Conservation (phyloP, 306 rosid genomes). For the Acacia melanoxylon region DNA sequence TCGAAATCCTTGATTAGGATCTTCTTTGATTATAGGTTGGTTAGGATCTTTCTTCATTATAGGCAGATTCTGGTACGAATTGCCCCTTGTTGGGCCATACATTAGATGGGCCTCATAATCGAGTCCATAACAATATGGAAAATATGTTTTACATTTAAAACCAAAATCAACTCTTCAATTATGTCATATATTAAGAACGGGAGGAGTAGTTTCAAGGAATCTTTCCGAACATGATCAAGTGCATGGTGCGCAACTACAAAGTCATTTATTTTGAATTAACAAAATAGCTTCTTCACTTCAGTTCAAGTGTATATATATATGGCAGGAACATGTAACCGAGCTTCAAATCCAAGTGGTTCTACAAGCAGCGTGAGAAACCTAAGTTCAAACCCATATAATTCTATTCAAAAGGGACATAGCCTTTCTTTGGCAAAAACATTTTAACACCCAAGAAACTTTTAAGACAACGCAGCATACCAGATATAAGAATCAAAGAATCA, state of each 20-base stretch:
- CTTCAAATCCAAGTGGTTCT: not conserved
- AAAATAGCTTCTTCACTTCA: not conserved
- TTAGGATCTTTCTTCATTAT: too few species aligned
- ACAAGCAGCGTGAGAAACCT: not conserved
- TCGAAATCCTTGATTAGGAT: too few species aligned
- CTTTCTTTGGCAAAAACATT: not conserved
- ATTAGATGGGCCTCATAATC: too few species aligned
- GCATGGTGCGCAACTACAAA: not conserved
- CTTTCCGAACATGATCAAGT: not conserved
- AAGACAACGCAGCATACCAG: not conserved
- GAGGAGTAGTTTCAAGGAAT: not conserved
- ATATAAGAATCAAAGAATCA: not conserved
- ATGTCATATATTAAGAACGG: too few species aligned
- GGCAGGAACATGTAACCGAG: not conserved
- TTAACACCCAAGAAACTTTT: not conserved
- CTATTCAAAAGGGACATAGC: not conserved
- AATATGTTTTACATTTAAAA: too few species aligned
- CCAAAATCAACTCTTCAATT: too few species aligned
- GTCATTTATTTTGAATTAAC: too few species aligned
- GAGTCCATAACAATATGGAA: too few species aligned
- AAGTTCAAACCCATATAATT: not conserved
- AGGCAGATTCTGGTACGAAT: too few species aligned
- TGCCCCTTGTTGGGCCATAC: too few species aligned
- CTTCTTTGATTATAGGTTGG: too few species aligned
- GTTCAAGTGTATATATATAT: not conserved